Base-by-base conservation (phyloP, 1,284 basidiomycete genomes). In the Ustilago bromivora region DNA sequence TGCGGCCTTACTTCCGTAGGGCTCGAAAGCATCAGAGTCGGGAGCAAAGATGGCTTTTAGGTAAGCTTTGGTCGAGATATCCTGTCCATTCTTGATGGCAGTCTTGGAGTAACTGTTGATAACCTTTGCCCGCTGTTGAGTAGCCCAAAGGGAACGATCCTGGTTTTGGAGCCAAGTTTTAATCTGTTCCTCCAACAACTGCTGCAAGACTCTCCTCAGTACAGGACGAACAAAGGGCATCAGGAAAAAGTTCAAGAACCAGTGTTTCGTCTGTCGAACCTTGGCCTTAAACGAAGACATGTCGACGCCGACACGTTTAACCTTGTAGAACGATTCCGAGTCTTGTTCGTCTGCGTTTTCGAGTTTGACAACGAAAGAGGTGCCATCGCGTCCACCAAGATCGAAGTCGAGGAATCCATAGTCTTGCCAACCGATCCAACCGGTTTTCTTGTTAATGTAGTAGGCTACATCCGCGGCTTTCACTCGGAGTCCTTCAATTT, bases 281-380 rank as follows among this genome's bases (percentile, higher is more conserved):
- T 64, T 87, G 40, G 64, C 70, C 71, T 71, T 64, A 71, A 75
- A 88, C 86, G 53, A 80, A 41, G 80, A 67, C 72, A 88, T 86
- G 72, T 85, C 84, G 67, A 89, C 88, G 43, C 87, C 82, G 66
- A 88, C 88, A 61, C 86, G 83, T 79, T 87, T 87, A 76, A 89
- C 87, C 70, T 85, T 86, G 84, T 88, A 88, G 87, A 87, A 89
- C 15, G 87, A 85, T 84, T 89, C 88, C 57, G 82, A 77, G 73
- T 88, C 88, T 7, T 85, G 82, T 60, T 87, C 87, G 46, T 84
- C 80, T 40, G 88, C 87, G 66, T 87, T 88, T 80, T 88, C 87
- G 58, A 89, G 82, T 38, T 87, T 87, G 67, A 88, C 87, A 46
- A 88, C 87, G 71, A 88, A 87, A 17, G 81, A 81, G 65, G 87